phyloP scores from a whole-genome alignment of 2,329 filamentous ascomycete species.

The Colletotrichum sp. region DNA sequence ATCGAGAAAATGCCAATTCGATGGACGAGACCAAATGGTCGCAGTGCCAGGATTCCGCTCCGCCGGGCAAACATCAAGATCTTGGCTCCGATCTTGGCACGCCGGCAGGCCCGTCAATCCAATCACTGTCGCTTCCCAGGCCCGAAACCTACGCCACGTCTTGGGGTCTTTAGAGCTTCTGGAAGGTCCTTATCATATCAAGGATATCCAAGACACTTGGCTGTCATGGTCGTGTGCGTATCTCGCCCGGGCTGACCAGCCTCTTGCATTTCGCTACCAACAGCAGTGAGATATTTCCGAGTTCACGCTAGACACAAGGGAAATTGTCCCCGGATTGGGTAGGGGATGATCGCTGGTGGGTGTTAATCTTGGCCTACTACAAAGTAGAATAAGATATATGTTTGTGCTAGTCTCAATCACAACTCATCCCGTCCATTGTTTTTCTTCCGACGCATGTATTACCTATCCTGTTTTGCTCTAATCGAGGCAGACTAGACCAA shows the following conservation, averaged over 20 bases:
- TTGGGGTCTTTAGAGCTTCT: background rate
- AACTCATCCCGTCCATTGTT: background rate
- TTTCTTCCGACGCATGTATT: no score
- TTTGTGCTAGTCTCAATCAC: background rate
- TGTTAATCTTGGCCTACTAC: background rate
- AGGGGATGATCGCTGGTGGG: background rate
- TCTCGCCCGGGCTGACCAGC: background rate
- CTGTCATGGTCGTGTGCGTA: background rate
- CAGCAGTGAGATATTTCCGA: background rate
- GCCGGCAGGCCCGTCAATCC: background rate
- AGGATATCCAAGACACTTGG: conserved; percentile 1
- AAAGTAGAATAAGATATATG: background rate
- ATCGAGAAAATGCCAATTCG: background rate
- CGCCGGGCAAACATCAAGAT: background rate
- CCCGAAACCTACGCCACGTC: no score
- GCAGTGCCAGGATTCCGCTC: background rate
- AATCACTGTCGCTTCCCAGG: background rate
- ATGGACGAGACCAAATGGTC: background rate
- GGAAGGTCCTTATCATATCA: background rate
- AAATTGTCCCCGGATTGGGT: background rate
- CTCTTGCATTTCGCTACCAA: background rate
- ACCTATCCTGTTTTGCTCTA: no score
- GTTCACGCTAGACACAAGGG: background rate
- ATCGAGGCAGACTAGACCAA: background rate
- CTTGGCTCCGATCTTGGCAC: background rate